Percentiles rank a stretch among this genome's conserved stretches.
Conservation (phyloP, 164 flowering plant genomes). For the Nelumbo lutea region DNA sequence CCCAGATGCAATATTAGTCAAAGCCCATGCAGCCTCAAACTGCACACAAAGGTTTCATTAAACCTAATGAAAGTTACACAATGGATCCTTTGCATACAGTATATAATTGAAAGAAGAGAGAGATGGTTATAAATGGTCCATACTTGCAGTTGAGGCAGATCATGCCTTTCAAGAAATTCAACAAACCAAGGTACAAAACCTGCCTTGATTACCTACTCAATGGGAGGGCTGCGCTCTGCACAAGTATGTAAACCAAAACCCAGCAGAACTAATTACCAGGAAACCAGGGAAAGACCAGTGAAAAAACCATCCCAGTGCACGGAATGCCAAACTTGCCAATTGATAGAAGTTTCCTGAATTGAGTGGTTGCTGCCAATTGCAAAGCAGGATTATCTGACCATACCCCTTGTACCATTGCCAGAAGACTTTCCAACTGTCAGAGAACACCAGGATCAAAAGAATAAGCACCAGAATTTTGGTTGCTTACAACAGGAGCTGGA, state of each 20-base stretch:
- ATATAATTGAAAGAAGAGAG: neutral
- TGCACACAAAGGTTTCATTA: conserved; percentile 10
- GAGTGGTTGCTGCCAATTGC: conserved; percentile 70
- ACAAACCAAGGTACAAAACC: conserved; percentile 83
- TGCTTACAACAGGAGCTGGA: too few relatives aligned
- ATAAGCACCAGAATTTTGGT: neutral
- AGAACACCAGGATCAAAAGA: conserved; percentile 5
- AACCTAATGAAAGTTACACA: neutral
- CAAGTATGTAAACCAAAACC: conserved; percentile 1
- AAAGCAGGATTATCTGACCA: conserved; percentile 49
- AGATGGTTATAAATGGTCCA: neutral
- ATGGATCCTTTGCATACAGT: neutral
- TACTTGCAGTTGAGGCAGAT: conserved; percentile 74
- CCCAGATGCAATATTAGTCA: conserved; percentile 30
- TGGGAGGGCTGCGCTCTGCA: conserved; percentile 80
- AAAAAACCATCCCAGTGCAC: conserved; percentile 1
- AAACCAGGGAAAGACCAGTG: neutral
- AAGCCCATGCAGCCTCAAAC: conserved; percentile 80
- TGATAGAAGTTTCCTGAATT: conserved; percentile 70
- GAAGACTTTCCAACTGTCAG: conserved; percentile 61
- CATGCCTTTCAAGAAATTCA: conserved; percentile 61
- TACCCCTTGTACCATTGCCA: conserved; percentile 67
- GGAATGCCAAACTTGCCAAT: conserved; percentile 41
- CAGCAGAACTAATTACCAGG: neutral
- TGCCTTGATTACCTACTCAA: conserved; percentile 77